Percentiles rank a stretch among this genome's conserved stretches.
phyloP scores from a whole-genome alignment of 1,284 basidiomycete species.

The Trametes versicolor region DNA sequence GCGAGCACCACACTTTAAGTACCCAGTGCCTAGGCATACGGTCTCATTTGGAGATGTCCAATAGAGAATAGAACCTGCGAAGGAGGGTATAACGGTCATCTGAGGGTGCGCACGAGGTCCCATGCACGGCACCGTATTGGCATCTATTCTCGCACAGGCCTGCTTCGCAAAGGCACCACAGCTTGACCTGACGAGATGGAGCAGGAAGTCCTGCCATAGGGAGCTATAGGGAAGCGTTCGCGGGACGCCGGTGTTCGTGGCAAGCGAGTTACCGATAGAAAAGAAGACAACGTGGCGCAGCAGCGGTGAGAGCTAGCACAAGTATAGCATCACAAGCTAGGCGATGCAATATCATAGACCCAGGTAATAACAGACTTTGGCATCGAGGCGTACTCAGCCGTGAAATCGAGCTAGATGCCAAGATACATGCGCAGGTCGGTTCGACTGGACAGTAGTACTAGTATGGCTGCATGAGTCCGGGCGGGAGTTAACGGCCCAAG shows the following conservation, averaged over 20 bases:
- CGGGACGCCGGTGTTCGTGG: not conserved
- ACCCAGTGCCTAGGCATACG: slow-evolving; percentile 1
- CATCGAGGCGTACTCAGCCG: not conserved
- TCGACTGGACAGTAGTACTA: too few species aligned
- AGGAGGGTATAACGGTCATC: slow-evolving; percentile 4
- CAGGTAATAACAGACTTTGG: not conserved
- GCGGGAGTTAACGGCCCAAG: too few species aligned
- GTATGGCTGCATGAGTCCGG: too few species aligned
- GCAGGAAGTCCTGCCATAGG: not conserved
- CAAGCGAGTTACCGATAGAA: slow-evolving; percentile 3
- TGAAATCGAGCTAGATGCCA: not conserved
- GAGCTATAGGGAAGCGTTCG: not conserved
- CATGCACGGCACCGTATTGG: not conserved
- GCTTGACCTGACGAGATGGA: not conserved
- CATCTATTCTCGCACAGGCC: slow-evolving; percentile 12
- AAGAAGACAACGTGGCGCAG: not conserved
- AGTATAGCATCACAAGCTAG: not conserved
- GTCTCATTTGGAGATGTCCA: not conserved
- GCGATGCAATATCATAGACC: not conserved
- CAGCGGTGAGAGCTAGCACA: not conserved
- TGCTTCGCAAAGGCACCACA: slow-evolving; percentile 6
- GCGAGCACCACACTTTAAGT: not conserved
- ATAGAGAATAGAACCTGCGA: slow-evolving; percentile 1
- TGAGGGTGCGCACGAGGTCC: slow-evolving; percentile 2
- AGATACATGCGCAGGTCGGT: too few species aligned